phyloP scores from a whole-genome alignment of 192 early-diverging fungal species.

The Backusella australiensis region DNA sequence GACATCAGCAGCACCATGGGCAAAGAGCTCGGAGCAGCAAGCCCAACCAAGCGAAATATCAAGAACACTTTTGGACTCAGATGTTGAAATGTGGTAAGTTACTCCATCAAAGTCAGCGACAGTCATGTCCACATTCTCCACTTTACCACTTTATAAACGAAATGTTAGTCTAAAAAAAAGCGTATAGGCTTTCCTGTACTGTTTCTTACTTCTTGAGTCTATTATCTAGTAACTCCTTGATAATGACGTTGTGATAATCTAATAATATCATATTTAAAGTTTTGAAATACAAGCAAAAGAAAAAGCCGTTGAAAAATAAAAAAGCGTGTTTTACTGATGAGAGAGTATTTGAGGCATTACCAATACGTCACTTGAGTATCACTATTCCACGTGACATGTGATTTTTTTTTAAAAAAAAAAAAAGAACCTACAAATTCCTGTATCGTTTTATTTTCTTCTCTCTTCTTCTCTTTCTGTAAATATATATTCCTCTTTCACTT shows the following conservation, averaged over 20 bases:
- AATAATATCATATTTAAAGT: slow-evolving; percentile 52
- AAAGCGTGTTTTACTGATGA: background rate
- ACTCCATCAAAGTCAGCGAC: slow-evolving; percentile 99
- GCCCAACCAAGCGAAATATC: slow-evolving; percentile 79
- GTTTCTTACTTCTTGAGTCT: slow-evolving; percentile 49
- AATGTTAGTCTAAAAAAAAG: background rate
- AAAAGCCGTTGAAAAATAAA: background rate
- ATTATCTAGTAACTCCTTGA: slow-evolving; percentile 51
- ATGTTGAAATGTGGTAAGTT: slow-evolving; percentile 76
- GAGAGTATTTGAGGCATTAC: background rate
- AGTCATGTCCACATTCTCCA: slow-evolving; percentile 69
- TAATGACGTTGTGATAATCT: slow-evolving; percentile 62
- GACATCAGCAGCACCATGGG: slow-evolving; percentile 83
- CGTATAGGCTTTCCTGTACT: background rate
- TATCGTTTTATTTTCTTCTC: background rate
- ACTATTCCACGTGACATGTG: background rate
- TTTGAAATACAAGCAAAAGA: background rate
- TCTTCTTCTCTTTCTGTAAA: background rate
- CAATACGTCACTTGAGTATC: background rate
- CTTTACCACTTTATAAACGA: slow-evolving; percentile 52
- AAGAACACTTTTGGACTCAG: slow-evolving; percentile 52
- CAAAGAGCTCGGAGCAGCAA: slow-evolving; percentile 79
- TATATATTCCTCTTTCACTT: background rate
- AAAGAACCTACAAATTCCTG: background rate
- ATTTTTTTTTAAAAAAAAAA: background rate